Evolutionary conservation across 306 rosid genomes (phyloP).

Genomic region (Prunus salicina): DNA sequence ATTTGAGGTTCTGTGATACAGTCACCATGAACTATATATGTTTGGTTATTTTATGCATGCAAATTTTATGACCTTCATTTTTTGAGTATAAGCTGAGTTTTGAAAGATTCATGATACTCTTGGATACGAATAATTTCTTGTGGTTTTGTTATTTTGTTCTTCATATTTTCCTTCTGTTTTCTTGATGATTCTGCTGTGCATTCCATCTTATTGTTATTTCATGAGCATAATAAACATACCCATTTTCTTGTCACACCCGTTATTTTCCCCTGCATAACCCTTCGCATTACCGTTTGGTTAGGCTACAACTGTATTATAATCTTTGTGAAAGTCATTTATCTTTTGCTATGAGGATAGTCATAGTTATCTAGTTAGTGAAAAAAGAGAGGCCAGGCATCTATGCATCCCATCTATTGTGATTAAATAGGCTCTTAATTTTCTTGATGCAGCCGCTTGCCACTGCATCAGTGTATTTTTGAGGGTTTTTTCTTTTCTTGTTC

Average conservation of each 20-base stretch:
- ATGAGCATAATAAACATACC: neutral
- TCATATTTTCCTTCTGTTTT: neutral
- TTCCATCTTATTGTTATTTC: neutral
- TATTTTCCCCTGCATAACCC: slow-evolving; percentile 4
- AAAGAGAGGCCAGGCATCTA: neutral
- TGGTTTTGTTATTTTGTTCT: neutral
- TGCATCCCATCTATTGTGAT: neutral
- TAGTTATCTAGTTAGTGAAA: neutral
- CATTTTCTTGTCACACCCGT: neutral
- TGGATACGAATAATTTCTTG: neutral
- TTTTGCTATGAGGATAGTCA: neutral
- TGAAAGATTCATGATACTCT: neutral
- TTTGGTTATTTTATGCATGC: neutral
- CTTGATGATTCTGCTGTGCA: neutral
- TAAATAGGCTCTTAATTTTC: neutral
- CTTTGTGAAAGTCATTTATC: neutral
- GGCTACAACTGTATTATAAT: neutral
- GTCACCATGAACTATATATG: neutral
- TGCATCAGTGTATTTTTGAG: neutral
- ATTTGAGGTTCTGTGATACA: neutral
- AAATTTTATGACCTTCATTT: no score
- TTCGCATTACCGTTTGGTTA: neutral
- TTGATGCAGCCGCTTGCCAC: neutral
- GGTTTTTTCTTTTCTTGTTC: neutral
- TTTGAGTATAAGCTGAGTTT: neutral